A percentile compares a stretch with the other conserved stretches of the same genome.
phyloP scores from a whole-genome alignment of 257 asterid genomes.

The Jaltomata sinuosa region DNA sequence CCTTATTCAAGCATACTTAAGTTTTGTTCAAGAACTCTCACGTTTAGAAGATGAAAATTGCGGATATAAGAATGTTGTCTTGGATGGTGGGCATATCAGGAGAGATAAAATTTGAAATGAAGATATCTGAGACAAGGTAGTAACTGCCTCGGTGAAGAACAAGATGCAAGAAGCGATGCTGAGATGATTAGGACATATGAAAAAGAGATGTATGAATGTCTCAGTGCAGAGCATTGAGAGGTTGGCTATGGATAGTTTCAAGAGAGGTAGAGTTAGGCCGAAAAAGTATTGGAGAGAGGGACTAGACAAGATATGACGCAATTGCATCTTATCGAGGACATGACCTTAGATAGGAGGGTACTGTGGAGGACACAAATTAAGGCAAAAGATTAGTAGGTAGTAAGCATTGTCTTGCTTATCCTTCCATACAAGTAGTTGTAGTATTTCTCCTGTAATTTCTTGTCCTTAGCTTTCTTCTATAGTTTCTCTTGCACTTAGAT shows the following conservation, averaged over 20 bases:
- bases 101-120: too few relatives aligned
- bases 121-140: too few relatives aligned
- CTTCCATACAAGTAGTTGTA: not conserved
- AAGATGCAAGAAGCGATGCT: rapidly evolving
- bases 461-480: not conserved
- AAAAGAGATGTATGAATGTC: not conserved
- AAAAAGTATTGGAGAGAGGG: not conserved
- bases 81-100: too few relatives aligned
- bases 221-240: not conserved
- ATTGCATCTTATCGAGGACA: not conserved
- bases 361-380: not conserved
- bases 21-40: too few relatives aligned
- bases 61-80: too few relatives aligned
- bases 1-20: too few relatives aligned
- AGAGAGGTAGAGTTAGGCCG: not conserved
- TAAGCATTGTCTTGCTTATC: not conserved
- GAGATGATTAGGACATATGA: too few relatives aligned
- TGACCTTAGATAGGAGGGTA: not conserved
- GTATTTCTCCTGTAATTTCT: not conserved
- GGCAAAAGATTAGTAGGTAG: not conserved
- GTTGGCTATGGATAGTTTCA: not conserved
- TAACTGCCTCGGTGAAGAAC: too few relatives aligned
- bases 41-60: too few relatives aligned
- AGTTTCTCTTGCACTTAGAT: not conserved
- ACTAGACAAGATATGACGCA: not conserved